A percentile compares a stretch with the other conserved stretches of the same genome.
Conservation (phyloP, 345 rosid genomes). For the Draba incana region DNA sequence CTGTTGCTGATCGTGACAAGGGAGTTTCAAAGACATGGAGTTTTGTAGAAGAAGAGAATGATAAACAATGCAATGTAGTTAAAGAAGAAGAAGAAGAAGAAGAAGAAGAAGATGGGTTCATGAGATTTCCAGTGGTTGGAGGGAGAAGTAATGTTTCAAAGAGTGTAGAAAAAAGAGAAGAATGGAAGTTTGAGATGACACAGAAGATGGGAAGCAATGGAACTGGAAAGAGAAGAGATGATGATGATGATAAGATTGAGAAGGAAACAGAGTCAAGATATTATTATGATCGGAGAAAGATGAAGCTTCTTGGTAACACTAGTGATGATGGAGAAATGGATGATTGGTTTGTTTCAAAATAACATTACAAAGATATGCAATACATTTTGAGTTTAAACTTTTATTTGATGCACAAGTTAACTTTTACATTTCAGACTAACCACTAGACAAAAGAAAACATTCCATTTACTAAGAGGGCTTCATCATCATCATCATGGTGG, state of each 20-base stretch:
- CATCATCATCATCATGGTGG: neutral
- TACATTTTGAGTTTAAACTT: no score
- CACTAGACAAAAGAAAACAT: no score
- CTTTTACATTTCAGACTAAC: no score
- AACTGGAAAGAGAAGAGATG: slow-evolving; percentile 26
- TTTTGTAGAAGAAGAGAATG: slow-evolving; percentile 52
- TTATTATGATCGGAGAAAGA: neutral
- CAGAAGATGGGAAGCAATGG: slow-evolving; percentile 35
- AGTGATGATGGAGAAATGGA: no score
- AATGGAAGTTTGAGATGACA: slow-evolving; percentile 61
- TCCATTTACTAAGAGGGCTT: neutral
- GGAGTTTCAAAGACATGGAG: slow-evolving; percentile 49
- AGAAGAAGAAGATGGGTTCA: slow-evolving; percentile 38
- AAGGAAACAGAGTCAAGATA: slow-evolving; percentile 28
- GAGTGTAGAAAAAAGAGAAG: slow-evolving; percentile 47
- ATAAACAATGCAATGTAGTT: slow-evolving; percentile 20
- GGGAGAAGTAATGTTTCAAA: slow-evolving; percentile 58
- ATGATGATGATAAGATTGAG: slow-evolving; percentile 22
- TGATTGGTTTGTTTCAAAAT: no score
- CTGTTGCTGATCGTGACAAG: slow-evolving; percentile 10
- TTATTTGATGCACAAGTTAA: no score
- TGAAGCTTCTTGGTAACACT: no score
- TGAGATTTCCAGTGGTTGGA: slow-evolving; percentile 65
- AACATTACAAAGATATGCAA: no score
- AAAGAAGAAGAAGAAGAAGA: slow-evolving; percentile 20